These are phyloP conservation scores for Nicotiana paniculata DNA, from an alignment of 257 asterid genomes.

Conservation along the genomic window DNA sequence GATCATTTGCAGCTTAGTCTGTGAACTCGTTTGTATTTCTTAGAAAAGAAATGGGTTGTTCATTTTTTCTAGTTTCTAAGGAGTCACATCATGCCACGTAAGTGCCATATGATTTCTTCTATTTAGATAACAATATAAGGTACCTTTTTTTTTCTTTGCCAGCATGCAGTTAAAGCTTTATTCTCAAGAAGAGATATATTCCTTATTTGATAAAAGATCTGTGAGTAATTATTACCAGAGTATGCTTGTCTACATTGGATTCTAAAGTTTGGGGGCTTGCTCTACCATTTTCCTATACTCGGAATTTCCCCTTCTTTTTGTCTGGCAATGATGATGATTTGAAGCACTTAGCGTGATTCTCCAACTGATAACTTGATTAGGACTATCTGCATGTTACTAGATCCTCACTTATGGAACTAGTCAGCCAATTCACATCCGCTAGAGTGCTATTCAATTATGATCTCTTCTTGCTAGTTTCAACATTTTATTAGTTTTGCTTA, in stretches of 20 bases:
- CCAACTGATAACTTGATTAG: background rate
- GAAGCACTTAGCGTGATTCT: background rate
- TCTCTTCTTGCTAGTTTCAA: background rate
- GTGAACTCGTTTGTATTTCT: background rate
- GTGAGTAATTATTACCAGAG: background rate
- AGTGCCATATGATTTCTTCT: background rate
- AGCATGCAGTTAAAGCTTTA: background rate
- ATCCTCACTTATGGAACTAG: background rate
- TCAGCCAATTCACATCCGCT: background rate
- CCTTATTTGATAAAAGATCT: background rate
- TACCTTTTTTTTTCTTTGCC: background rate
- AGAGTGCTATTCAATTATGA: background rate
- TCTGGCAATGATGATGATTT: background rate
- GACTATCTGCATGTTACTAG: background rate
- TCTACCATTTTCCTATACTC: background rate
- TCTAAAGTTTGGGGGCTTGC: background rate
- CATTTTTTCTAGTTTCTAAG: background rate
- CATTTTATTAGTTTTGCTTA: conserved; percentile 5
- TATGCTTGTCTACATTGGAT: background rate
- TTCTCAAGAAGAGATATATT: background rate
- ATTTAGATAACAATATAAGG: background rate
- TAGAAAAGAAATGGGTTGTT: background rate
- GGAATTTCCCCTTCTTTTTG: background rate
- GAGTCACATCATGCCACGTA: background rate
- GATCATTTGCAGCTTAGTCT: background rate